Evolutionary conservation across 129 eudicot species (phyloP).

Genomic region (Kitagawia praeruptora): DNA sequence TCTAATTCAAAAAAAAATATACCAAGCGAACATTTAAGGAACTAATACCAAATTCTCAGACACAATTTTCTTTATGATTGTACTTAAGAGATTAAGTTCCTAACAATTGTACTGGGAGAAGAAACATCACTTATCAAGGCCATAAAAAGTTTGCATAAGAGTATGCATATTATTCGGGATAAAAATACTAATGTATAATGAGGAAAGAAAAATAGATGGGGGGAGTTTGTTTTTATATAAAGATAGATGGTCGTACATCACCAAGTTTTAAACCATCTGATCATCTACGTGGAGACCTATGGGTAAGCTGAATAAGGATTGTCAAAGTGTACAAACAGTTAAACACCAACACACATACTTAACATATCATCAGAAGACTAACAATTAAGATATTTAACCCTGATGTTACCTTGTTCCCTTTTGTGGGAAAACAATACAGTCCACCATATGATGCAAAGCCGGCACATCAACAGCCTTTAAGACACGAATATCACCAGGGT

Average conservation of each 20-base stretch:
- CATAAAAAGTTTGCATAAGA: no score
- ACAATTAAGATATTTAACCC: background rate
- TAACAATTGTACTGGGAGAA: no score
- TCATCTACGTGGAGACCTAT: background rate
- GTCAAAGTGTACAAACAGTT: background rate
- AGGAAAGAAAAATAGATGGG: background rate
- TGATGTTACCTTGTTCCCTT: conserved; percentile 43
- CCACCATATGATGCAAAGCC: conserved; percentile 45
- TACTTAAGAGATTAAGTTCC: no score
- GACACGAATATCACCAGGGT: conserved; percentile 53
- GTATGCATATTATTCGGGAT: no score
- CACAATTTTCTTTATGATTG: no score
- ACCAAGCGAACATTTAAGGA: no score
- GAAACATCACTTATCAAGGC: no score
- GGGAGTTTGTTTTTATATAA: background rate
- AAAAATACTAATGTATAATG: no score
- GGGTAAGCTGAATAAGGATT: background rate
- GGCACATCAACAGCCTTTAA: conserved; percentile 38
- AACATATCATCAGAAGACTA: background rate
- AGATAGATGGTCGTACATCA: background rate
- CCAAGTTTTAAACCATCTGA: background rate
- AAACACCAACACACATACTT: background rate
- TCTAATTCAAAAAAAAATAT: no score
- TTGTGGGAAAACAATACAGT: conserved; percentile 55
- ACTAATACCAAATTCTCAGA: no score